Base-by-base conservation (phyloP, 2,329 filamentous ascomycete species). In the Elsinoe perseae region DNA sequence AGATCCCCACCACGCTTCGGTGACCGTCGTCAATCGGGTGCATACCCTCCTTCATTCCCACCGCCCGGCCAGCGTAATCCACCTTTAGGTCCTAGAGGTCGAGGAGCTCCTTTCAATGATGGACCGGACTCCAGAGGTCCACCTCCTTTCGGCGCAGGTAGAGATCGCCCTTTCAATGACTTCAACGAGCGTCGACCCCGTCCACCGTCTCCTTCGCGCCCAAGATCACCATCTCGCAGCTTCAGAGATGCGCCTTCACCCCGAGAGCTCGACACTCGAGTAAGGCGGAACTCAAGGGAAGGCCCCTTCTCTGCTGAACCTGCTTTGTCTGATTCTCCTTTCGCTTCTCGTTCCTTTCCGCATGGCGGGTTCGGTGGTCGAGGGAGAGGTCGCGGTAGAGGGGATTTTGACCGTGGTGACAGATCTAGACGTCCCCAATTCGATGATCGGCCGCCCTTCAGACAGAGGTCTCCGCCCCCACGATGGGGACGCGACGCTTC, bases 221-320 rank as follows among this genome's bases (percentile, higher is more conserved):
- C 78, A 44, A 77, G 84, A 30, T 88, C 86, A 9, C 86, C 87
- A 10, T 77, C 76, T 10, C 77, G 78, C 21, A 76, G 71, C 32
- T 67, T 69, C 56, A 69, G 84, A 61, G 84, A 87, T 65, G 82
- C 82, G 58, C 72, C 72, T 60, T 66, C 73, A 1, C 83, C 82
- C 0, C 74, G 83, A 28, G 83, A 82, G 46, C 73, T 86, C 5
- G 86, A 90, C 61, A 77, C 84, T 57, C 79, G 86, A 57, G 81
- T 83, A 16, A 77, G 86, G 55, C 77, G 86, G 46, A 83, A 80
- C 14, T 89, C 86, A 7, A 78, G 87, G 64, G 87, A 91, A 64
- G 86, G 86, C 0, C 85, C 86, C 9, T 79, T 83, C 20, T 87
- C 85, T 1, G 85, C 84, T 16, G 84, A 84, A 3, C 88, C 86